Evolutionary conservation across 1,284 basidiomycete genomes (phyloP).

Genomic region (Austroboletus olivaceoglutinosus): DNA sequence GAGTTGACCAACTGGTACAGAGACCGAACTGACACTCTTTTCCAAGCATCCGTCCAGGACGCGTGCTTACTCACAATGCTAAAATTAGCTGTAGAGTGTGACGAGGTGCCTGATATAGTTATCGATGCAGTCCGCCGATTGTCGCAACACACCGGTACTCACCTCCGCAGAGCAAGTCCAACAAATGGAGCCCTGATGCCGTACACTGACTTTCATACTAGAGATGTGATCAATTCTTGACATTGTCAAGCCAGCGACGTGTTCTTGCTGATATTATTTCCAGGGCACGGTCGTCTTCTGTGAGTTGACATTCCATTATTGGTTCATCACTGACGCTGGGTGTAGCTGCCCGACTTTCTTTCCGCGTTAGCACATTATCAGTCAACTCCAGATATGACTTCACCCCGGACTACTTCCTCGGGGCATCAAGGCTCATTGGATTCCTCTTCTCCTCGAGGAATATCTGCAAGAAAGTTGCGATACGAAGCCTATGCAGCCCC

Average conservation of each 20-base stretch:
- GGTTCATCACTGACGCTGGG: conserved; percentile 6
- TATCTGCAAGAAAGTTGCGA: conserved; percentile 50
- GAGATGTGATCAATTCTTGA: conserved; percentile 67
- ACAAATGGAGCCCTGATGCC: conserved; percentile 1
- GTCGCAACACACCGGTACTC: conserved; percentile 43
- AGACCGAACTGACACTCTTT: conserved; percentile 2
- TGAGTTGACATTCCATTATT: conserved; percentile 30
- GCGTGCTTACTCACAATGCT: conserved; percentile 67
- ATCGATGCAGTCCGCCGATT: conserved; percentile 42
- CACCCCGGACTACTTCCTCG: conserved; percentile 15
- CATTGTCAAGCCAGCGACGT: conserved; percentile 43
- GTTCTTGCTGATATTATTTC: conserved; percentile 46
- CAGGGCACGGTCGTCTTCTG: conserved; percentile 49
- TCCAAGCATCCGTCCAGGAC: conserved; percentile 64
- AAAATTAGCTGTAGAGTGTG: conserved; percentile 57
- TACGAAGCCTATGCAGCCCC: conserved; percentile 72
- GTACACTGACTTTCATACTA: conserved; percentile 29
- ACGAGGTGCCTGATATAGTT: conserved; percentile 49
- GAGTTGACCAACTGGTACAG: conserved; percentile 25
- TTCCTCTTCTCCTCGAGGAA: conserved; percentile 32
- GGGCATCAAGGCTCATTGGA: conserved; percentile 21
- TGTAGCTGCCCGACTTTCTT: conserved; percentile 69
- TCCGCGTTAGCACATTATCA: conserved; percentile 43
- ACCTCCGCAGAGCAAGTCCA: conserved; percentile 53
- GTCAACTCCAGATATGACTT: conserved; percentile 16